These are phyloP conservation scores for Cladosporium sp. DNA, from an alignment of 2,329 filamentous ascomycete genomes.

Conservation along the genomic window DNA sequence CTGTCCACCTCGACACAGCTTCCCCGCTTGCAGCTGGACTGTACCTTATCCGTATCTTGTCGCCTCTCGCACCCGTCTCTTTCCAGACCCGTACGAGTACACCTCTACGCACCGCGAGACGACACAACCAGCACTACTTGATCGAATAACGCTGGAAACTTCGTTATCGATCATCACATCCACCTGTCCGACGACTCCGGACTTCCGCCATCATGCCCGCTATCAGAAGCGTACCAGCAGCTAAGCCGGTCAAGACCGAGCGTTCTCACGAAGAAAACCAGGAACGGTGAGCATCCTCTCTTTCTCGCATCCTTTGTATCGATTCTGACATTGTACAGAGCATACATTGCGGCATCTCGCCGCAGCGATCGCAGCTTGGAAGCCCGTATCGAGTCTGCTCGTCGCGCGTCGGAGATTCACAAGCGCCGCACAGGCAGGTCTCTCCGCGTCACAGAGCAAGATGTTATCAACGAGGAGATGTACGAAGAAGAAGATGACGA, in stretches of 20 bases:
- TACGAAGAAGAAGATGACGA: slow-evolving; percentile 93
- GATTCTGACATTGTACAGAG: slow-evolving; percentile 45
- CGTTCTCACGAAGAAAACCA: slow-evolving; percentile 77
- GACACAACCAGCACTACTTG: slow-evolving; percentile 35
- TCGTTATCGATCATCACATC: background rate
- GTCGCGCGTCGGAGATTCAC: slow-evolving; percentile 85
- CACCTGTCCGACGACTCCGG: background rate
- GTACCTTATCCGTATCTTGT: background rate
- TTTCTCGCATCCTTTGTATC: background rate
- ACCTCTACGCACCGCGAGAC: slow-evolving; percentile 19
- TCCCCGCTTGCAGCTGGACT: slow-evolving; percentile 10
- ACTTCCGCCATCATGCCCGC: slow-evolving; percentile 25
- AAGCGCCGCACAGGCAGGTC: slow-evolving; percentile 79
- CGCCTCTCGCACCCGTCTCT: background rate
- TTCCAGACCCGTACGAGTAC: slow-evolving; percentile 14
- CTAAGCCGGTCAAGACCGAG: slow-evolving; percentile 58
- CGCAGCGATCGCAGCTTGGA: slow-evolving; percentile 83
- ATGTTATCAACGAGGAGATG: slow-evolving; percentile 89
- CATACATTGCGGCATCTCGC: slow-evolving; percentile 87
- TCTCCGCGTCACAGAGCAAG: slow-evolving; percentile 76
- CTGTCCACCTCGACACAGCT: background rate
- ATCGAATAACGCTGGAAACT: background rate
- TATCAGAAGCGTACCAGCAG: slow-evolving; percentile 36
- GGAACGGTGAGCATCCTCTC: slow-evolving; percentile 51
- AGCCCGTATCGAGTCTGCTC: slow-evolving; percentile 81